These are phyloP conservation scores for Psidium guajava DNA, from an alignment of 345 rosid genomes.

Conservation along the genomic window DNA sequence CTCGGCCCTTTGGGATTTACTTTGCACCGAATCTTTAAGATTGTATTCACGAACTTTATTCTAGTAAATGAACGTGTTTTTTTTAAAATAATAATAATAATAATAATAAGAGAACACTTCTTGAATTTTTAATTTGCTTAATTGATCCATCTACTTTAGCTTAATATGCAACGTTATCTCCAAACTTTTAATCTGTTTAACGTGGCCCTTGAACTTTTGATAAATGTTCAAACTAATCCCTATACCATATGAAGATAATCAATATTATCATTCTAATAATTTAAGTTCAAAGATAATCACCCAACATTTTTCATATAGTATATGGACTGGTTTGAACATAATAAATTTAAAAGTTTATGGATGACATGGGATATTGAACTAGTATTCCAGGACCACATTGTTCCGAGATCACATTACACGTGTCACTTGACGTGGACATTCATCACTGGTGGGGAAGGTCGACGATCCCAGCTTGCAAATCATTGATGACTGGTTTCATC, in stretches of 20 bases:
- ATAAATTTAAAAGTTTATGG: rapidly evolving
- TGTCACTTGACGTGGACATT: background rate
- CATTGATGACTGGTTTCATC: background rate
- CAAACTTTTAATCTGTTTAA: background rate
- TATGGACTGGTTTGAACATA: rapidly evolving
- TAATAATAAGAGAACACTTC: too few species aligned
- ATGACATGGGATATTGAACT: rapidly evolving
- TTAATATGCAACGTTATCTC: rapidly evolving
- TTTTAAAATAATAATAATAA: too few species aligned
- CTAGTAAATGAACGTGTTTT: too few species aligned
- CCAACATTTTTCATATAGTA: background rate
- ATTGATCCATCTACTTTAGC: rapidly evolving
- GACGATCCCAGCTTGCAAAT: background rate
- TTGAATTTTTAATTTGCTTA: background rate
- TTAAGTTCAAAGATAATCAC: too few species aligned
- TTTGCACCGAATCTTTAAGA: too few species aligned
- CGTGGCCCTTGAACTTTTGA: rapidly evolving
- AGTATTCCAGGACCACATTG: too few species aligned
- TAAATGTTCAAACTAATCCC: background rate
- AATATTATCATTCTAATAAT: too few species aligned
- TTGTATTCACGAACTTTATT: too few species aligned
- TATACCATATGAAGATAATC: background rate
- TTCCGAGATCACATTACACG: too few species aligned
- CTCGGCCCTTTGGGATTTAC: too few species aligned
- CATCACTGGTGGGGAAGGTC: background rate